phyloP scores from a whole-genome alignment of 1,284 basidiomycete genomes.

The Trametes sp. region DNA sequence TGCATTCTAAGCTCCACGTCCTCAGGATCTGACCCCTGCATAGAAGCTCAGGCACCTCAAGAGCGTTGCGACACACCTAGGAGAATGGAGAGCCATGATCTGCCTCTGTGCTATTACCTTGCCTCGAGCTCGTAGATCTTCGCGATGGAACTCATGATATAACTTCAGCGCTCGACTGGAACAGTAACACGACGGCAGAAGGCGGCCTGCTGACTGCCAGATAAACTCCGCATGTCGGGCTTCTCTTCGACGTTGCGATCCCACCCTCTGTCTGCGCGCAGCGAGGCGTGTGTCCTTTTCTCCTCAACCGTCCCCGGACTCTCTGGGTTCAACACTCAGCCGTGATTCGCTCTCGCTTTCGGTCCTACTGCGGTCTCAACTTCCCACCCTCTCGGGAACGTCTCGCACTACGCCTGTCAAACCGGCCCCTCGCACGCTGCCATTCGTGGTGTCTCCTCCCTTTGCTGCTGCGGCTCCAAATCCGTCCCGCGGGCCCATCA shows the following conservation, averaged over 20 bases:
- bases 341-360: slow-evolving; percentile 5
- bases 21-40: background rate
- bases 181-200: background rate
- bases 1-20: background rate
- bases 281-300: slow-evolving; percentile 8
- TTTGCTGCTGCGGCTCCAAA: slow-evolving; percentile 25
- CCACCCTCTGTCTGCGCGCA: slow-evolving; percentile 14
- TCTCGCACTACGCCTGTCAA: slow-evolving; percentile 13
- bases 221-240: slow-evolving; percentile 10
- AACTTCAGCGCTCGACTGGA: background rate
- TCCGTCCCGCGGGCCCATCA: slow-evolving; percentile 13
- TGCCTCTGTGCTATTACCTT: background rate
- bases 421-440: background rate
- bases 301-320: background rate
- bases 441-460: slow-evolving; percentile 1
- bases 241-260: slow-evolving; percentile 2
- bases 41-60: background rate
- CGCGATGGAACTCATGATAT: background rate
- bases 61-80: background rate
- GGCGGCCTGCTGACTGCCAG: slow-evolving; percentile 17
- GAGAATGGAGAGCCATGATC: background rate
- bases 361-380: slow-evolving; percentile 1
- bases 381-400: slow-evolving; percentile 16
- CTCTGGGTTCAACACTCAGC: slow-evolving; percentile 2
- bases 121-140: background rate